Evolutionary conservation across 2,329 filamentous ascomycete species (phyloP).

Genomic region (Neospermospora avenae): DNA sequence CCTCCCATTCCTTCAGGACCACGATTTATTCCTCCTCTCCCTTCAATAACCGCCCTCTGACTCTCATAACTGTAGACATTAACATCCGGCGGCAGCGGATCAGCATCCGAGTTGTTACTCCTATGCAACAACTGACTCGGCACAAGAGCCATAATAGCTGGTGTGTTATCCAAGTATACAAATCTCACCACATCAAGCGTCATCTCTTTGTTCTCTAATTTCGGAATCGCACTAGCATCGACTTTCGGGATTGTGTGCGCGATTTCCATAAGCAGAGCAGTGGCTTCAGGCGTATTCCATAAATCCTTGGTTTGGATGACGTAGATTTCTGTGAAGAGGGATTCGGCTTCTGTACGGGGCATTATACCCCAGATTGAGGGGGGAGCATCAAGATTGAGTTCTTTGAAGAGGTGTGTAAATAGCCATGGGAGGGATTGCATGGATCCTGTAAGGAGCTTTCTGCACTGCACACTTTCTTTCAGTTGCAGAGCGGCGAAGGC

Average conservation of each 20-base stretch:
- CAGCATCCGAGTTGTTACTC: slow-evolving; percentile 35
- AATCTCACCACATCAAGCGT: slow-evolving; percentile 34
- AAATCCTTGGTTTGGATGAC: slow-evolving; percentile 65
- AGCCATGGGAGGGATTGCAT: slow-evolving; percentile 81
- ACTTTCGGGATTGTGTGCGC: slow-evolving; percentile 43
- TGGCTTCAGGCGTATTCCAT: slow-evolving; percentile 68
- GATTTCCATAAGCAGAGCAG: slow-evolving; percentile 60
- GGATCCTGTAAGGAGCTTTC: slow-evolving; percentile 60
- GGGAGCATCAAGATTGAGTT: slow-evolving; percentile 75
- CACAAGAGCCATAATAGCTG: slow-evolving; percentile 32
- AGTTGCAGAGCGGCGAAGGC: slow-evolving; percentile 73
- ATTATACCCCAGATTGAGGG: slow-evolving; percentile 78
- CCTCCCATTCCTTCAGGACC: slow-evolving; percentile 5
- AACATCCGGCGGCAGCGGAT: slow-evolving; percentile 34
- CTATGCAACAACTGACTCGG: slow-evolving; percentile 31
- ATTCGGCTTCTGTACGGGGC: slow-evolving; percentile 50
- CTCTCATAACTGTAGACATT: slow-evolving; percentile 32
- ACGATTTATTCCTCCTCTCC: not conserved
- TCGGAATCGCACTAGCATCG: slow-evolving; percentile 14
- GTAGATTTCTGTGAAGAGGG: slow-evolving; percentile 61
- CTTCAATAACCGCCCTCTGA: slow-evolving; percentile 21
- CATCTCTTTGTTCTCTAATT: slow-evolving; percentile 26
- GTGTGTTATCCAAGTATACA: slow-evolving; percentile 35
- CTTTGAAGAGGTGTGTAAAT: slow-evolving; percentile 74
- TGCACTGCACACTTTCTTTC: slow-evolving; percentile 62